Evolutionary conservation across 2,329 filamentous ascomycete species (phyloP), one percentile per base, ranked within the genome.

Genomic region (Stachybotrys elegans): DNA sequence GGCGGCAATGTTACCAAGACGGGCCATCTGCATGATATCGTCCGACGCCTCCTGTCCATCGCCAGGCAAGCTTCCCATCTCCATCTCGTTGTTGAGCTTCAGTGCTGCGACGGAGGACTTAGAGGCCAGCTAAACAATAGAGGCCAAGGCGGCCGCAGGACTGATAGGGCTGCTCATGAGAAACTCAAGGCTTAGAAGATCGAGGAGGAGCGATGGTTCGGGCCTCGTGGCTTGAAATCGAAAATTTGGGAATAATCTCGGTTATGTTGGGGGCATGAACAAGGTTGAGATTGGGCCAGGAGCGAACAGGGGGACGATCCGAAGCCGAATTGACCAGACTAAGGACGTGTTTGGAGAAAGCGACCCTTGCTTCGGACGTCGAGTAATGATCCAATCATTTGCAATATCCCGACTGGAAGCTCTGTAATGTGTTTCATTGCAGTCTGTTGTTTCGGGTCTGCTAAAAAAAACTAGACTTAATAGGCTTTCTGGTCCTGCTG

Each of bases 1-100:
- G 43, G 81, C 86, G 7, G 76, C 73, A 48, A 96, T 80, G 61
- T 98, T 90, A 45, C 94, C 93, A 54, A 95, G 68, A 48, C 93
- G 78, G 32, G 93, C 90, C 62, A 96, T 71, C 70, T 96, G 92
- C 92, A 98, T 97, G 54, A 98, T 84, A 68, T 98, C 92, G 54
- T 88, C 79, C 58, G 88, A 51, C 37, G 53, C 51, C 25, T 58
- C 38, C 47, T 60, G 54, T 51, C 62, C 60, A 43, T 68, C 67
- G 49, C 64, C 62, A 1, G 71, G 63, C 22, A 81, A 59, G 52
- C 62, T 67, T 12, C 74, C 75, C 65, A 79, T 70, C 55, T 80
- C 76, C 65, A 79, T 65, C 51, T 76, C 75, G 57, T 70, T 73
- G 59, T 75, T 80, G 52, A 82, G 65, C 56, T 77, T 77, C 8